Conservation (phyloP, 108 stramenopile genomes). For the Pseudonitzschia pungens region DNA sequence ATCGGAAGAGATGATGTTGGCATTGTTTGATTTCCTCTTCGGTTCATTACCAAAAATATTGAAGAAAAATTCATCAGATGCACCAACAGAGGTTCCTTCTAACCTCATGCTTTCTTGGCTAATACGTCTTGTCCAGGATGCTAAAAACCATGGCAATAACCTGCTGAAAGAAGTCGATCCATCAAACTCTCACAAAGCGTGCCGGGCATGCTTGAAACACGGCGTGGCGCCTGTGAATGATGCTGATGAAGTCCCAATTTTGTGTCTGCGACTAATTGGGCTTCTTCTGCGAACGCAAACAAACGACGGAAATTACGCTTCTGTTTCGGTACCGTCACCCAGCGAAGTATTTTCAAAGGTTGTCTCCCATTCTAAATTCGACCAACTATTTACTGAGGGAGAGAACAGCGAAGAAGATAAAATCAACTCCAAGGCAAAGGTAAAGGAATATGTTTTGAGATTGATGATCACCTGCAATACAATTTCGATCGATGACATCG, state of each 20-base stretch:
- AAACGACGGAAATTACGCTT: background rate
- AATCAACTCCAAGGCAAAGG: slow-evolving; percentile 4
- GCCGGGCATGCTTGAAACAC: slow-evolving; percentile 27
- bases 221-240: slow-evolving; percentile 7
- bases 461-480: slow-evolving; percentile 50
- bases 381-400: slow-evolving; percentile 11
- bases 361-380: slow-evolving; percentile 46
- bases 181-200: slow-evolving; percentile 15
- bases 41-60: background rate
- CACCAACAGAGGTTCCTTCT: background rate
- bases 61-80: background rate
- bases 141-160: background rate
- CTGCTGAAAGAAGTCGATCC: background rate
- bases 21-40: slow-evolving; percentile 10
- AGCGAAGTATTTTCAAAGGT: slow-evolving; percentile 36
- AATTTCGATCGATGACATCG: slow-evolving; percentile 30
- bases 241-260: background rate
- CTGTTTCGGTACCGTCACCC: background rate
- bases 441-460: slow-evolving; percentile 31
- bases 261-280: slow-evolving; percentile 16
- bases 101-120: slow-evolving; percentile 3
- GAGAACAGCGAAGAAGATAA: slow-evolving; percentile 1
- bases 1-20: background rate
- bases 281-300: background rate
- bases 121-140: background rate